Base-by-base conservation (phyloP, 2,329 filamentous ascomycete species). In the Stemphylium beticola region DNA sequence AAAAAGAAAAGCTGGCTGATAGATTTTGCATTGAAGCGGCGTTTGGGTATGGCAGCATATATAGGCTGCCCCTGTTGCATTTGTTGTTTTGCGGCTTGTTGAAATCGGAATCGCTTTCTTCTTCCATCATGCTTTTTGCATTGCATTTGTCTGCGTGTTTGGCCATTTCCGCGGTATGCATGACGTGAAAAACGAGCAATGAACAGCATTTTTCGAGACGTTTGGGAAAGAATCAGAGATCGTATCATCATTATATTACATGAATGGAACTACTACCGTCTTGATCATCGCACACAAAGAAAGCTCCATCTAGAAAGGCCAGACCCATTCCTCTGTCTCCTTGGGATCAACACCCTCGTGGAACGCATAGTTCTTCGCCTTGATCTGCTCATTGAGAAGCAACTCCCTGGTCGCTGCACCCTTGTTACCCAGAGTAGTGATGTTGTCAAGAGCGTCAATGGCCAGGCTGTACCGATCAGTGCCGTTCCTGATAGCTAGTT, bases 381-480 rank as follows among this genome's bases (percentile, higher is more conserved):
- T 77, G 63, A 91, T 85, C 79, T 89, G 87, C 60, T 82, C 77
- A 64, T 88, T 85, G 57, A 87, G 74, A 62, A 93, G 78, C 51
- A 78, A 78, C 77, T 92, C 87, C 20, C 89, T 78, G 0, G 86
- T 84, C 0, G 81, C 76, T 0, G 85, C 77, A 1, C 85, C 88
- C 49, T 80, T 83, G 76, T 91, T 91, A 14, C 83, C 82, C 29
- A 92, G 76, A 10, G 36, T 47, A 7, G 81, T 79, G 66, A 91
- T 83, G 58, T 84, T 82, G 65, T 92, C 89, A 54, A 93, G 88
- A 12, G 89, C 90, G 66, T 89, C 85, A 57, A 93, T 91, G 9
- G 90, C 89, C 33, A 93, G 77, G 63, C 86, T 90, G 77, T 89
- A 93, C 24, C 90, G 83, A 76, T 93, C 90, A 0, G 89, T 90